Evolutionary conservation across 2,329 filamentous ascomycete species (phyloP).

Genomic region (Neonectria punicea): DNA sequence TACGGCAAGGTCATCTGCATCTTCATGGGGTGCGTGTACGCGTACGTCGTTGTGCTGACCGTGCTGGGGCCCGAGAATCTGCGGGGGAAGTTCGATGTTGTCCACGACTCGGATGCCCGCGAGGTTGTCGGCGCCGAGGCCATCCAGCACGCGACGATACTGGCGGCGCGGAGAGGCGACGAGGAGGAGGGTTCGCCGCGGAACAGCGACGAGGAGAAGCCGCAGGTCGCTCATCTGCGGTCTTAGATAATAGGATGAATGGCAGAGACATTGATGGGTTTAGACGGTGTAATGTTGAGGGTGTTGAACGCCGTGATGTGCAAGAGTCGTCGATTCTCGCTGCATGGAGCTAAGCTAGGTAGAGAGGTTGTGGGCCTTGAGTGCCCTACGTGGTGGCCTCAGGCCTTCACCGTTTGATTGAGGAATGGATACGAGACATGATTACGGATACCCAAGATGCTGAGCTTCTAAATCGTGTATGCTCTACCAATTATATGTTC

Average conservation of each 20-base stretch:
- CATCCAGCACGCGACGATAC: slow-evolving; percentile 33
- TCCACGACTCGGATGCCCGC: slow-evolving; percentile 59
- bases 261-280: not conserved
- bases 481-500: not conserved
- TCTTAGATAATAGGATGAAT: slow-evolving; percentile 14
- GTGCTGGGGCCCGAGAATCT: slow-evolving; percentile 70
- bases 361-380: no score
- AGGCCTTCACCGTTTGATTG: no score
- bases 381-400: no score
- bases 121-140: slow-evolving; percentile 56
- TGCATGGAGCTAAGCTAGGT: no score
- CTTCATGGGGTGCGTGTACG: slow-evolving; percentile 88
- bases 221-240: slow-evolving; percentile 11
- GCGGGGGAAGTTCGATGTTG: slow-evolving; percentile 61
- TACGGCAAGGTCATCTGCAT: slow-evolving; percentile 90
- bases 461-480: not conserved
- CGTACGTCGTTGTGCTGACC: slow-evolving; percentile 69
- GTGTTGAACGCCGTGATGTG: no score
- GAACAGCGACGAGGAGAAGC: slow-evolving; percentile 23
- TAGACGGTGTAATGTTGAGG: no score
- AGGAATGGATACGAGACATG: not conserved
- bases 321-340: no score
- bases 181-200: slow-evolving; percentile 28
- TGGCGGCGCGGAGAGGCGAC: slow-evolving; percentile 22
- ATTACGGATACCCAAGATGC: not conserved